Percentiles rank a stretch among this genome's conserved stretches.
These are phyloP conservation scores for Trypanosoma platydactyli DNA, from an alignment of 208 protist genomes.

Conservation along the genomic window DNA sequence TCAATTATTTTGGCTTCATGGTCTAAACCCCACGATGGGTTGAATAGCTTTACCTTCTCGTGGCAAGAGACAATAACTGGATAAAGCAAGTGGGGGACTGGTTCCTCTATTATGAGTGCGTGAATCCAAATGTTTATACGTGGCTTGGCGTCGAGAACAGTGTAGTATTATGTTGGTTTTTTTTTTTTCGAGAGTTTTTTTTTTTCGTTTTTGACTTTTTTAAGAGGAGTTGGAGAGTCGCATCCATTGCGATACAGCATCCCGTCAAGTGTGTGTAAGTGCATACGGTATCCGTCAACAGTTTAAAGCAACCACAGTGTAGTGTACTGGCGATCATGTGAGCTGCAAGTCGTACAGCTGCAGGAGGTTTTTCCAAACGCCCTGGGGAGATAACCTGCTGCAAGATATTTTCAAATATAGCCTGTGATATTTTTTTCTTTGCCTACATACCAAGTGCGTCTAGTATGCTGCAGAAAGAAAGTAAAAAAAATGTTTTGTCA, in stretches of 20 bases:
- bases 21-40: constrained; percentile 2
- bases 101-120: constrained; percentile 1
- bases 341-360: constrained; percentile 11
- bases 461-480: constrained; percentile 29
- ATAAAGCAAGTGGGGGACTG: background rate
- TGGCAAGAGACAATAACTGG: constrained; percentile 15
- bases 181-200: background rate
- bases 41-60: constrained; percentile 20
- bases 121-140: constrained; percentile 5
- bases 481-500: constrained; percentile 34
- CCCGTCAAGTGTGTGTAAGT: constrained; percentile 3
- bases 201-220: background rate
- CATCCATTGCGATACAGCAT: constrained; percentile 11
- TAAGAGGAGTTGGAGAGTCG: constrained; percentile 6
- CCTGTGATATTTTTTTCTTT: background rate
- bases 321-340: constrained; percentile 7
- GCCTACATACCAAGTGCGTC: constrained; percentile 28
- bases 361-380: background rate
- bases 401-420: constrained; percentile 12
- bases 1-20: constrained; percentile 1
- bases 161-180: constrained; percentile 6
- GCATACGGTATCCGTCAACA: background rate
- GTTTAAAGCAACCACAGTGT: constrained; percentile 9
- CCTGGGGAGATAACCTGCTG: background rate
- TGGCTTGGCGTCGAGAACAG: background rate